Evolutionary conservation across 2,329 filamentous ascomycete species (phyloP).

Genomic region (Diaporthe helianthi): DNA sequence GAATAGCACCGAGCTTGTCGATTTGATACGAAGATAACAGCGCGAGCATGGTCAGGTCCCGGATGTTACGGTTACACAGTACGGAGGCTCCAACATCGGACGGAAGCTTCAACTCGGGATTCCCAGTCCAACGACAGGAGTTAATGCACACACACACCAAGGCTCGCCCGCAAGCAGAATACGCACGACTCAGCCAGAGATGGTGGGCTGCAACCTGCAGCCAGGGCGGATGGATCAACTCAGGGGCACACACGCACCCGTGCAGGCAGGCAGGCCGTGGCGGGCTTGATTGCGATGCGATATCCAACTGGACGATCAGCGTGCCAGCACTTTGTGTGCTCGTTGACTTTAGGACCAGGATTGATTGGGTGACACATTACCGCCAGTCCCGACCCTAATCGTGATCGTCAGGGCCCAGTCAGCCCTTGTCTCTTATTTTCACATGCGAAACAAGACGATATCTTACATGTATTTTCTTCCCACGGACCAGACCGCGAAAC

Average conservation of each 20-base stretch:
- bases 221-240: neutral
- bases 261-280: too few species aligned
- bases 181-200: neutral
- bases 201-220: neutral
- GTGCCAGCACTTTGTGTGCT: conserved; percentile 11
- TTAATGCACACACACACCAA: neutral
- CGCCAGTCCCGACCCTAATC: conserved; percentile 5
- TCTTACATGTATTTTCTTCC: neutral
- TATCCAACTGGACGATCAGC: conserved; percentile 22
- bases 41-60: neutral
- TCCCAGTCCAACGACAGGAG: too few species aligned
- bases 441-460: conserved; percentile 21
- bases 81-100: neutral
- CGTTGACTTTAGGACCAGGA: neutral
- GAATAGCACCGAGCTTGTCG: conserved; percentile 24
- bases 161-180: neutral
- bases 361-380: conserved; percentile 22
- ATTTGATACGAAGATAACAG: conserved; percentile 20
- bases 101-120: neutral
- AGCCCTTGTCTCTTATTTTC: conserved; percentile 6
- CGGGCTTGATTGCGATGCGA: conserved; percentile 22
- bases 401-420: conserved; percentile 21
- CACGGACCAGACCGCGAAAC: neutral
- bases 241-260: conserved; percentile 1
- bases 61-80: conserved; percentile 18